A percentile compares a stretch with the other conserved stretches of the same genome.
Evolutionary conservation across 1,284 basidiomycete species (phyloP).

Genomic region (Ceratobasidium sp.): DNA sequence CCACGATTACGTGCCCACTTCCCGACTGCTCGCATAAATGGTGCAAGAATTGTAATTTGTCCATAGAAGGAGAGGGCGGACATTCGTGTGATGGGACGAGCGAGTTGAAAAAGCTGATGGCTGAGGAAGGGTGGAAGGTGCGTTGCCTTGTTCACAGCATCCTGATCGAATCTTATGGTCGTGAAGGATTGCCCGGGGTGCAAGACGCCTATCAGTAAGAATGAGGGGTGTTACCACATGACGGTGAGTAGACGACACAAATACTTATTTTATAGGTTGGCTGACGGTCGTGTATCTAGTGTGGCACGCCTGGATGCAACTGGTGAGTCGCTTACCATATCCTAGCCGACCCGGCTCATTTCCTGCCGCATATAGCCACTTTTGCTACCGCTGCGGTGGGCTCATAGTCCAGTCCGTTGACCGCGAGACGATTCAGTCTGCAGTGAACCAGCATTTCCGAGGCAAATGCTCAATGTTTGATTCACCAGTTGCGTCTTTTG

Average conservation of each 20-base stretch:
- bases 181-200: constrained; percentile 40
- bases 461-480: constrained; percentile 41
- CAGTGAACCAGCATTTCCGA: constrained; percentile 38
- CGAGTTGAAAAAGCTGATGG: constrained; percentile 46
- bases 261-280: not conserved
- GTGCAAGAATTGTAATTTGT: constrained; percentile 48
- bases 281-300: constrained; percentile 9
- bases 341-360: not conserved
- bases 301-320: constrained; percentile 44
- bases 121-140: constrained; percentile 47
- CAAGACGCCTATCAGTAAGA: constrained; percentile 45
- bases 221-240: constrained; percentile 49
- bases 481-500: constrained; percentile 21
- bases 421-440: constrained; percentile 29
- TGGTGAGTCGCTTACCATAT: constrained; percentile 32
- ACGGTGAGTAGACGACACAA: constrained; percentile 35
- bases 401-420: constrained; percentile 30
- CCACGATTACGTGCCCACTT: constrained; percentile 44
- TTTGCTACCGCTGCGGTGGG: constrained; percentile 39
- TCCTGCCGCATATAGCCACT: constrained; percentile 3
- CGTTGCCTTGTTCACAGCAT: not conserved
- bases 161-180: not conserved
- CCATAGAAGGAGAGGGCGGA: constrained; percentile 36
- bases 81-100: constrained; percentile 49
- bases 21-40: constrained; percentile 45